Percentiles rank a stretch among this genome's conserved stretches.
Conservation (phyloP, 2,329 filamentous ascomycete genomes). For the Fusarium sp. region DNA sequence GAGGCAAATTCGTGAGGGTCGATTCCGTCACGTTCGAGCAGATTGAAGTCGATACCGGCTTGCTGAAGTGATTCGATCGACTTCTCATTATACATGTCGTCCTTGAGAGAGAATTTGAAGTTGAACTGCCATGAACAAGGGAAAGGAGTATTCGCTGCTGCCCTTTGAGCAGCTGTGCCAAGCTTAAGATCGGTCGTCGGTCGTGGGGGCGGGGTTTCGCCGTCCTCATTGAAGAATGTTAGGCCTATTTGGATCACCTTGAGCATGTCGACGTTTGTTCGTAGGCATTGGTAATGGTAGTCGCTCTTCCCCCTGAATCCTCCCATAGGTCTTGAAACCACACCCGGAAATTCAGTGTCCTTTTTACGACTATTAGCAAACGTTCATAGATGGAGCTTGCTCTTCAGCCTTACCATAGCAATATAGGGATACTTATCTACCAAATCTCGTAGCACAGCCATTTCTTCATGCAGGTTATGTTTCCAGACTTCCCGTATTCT, state of each 20-base stretch:
- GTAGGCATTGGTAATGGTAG: constrained; percentile 98
- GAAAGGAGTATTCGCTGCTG: constrained; percentile 64
- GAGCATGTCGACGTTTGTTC: constrained; percentile 96
- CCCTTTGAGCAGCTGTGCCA: constrained; percentile 55
- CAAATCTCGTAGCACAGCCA: constrained; percentile 83
- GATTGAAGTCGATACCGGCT: constrained; percentile 91
- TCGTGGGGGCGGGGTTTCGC: constrained; percentile 83
- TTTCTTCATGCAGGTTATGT: constrained; percentile 90
- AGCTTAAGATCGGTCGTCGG: constrained; percentile 62
- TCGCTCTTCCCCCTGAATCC: constrained; percentile 95
- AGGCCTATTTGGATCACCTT: constrained; percentile 98
- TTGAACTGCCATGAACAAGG: constrained; percentile 99
- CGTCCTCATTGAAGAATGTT: constrained; percentile 91
- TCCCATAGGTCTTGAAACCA: constrained; percentile 95
- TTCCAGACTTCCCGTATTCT: constrained; percentile 98
- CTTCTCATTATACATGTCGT: constrained; percentile 98
- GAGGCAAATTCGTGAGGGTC: constrained; percentile 90
- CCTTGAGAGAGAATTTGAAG: constrained; percentile 93
- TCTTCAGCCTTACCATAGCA: constrained; percentile 81
- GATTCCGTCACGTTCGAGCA: constrained; percentile 89
- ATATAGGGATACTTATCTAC: constrained; percentile 95
- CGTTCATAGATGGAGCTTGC: constrained; percentile 3
- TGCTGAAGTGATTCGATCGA: constrained; percentile 92
- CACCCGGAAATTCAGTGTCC: constrained; percentile 99
- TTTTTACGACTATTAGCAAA: constrained; percentile 55